phyloP scores from a whole-genome alignment of 305 asterid genomes.

The Fraxinus platypoda region DNA sequence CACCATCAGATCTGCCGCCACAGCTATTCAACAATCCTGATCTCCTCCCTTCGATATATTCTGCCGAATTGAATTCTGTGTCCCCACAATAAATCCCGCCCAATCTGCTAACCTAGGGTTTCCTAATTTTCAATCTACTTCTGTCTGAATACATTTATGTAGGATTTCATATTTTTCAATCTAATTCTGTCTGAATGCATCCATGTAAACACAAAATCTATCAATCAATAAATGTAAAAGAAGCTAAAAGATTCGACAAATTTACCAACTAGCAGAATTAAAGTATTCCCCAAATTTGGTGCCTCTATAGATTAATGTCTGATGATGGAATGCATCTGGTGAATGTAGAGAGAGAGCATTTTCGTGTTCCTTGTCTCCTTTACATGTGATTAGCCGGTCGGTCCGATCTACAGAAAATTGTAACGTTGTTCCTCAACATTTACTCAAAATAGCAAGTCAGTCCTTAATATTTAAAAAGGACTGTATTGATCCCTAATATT shows the following conservation, averaged over 20 bases:
- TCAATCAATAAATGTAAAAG: background rate
- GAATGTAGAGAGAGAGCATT: constrained; percentile 15
- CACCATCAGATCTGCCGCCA: constrained; percentile 62
- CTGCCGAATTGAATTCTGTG: background rate
- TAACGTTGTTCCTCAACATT: background rate
- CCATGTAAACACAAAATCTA: background rate
- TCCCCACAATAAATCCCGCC: background rate
- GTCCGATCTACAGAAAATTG: background rate
- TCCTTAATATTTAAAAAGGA: background rate
- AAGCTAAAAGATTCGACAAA: background rate
- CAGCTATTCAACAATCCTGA: constrained; percentile 35
- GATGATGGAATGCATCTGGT: constrained; percentile 25
- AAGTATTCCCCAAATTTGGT: background rate
- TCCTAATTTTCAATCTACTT: background rate
- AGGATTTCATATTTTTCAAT: background rate
- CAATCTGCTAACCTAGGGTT: background rate
- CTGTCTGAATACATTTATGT: background rate
- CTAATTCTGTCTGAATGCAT: background rate
- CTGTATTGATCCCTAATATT: background rate
- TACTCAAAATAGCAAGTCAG: background rate
- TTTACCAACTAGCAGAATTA: background rate
- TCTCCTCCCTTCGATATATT: constrained; percentile 32
- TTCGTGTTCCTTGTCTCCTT: background rate
- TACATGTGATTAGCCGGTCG: background rate
- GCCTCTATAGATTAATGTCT: constrained; percentile 20